Base-by-base conservation (phyloP, 1,139 yeast species). In the Komagataea norvegica region DNA sequence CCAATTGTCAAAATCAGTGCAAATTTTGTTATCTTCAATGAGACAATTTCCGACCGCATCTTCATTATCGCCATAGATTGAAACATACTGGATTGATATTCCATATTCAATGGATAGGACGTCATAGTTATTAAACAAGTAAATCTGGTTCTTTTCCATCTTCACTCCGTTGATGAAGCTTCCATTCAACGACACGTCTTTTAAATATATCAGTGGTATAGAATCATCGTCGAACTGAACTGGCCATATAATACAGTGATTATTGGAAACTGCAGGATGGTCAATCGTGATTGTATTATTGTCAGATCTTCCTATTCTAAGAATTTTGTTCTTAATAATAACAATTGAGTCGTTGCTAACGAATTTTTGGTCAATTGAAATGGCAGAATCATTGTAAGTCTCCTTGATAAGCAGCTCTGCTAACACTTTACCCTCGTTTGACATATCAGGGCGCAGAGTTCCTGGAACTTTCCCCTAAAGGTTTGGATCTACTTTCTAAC, bases 181-280 rank as follows among this genome's bases (percentile, higher is more conserved):
- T 2, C 83, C 83, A 56, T 79, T 79, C 30, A 69, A 53, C 3
- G 85, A 76, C 1, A 56, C 42, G 47, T 78, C 84, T 43, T 67
- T 67, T 15, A 79, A 47, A 48, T 78, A 79, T n/a, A 69, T 65
- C 44, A 74, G 49, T 0, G 79, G 76, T 1, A 64, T 50, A 5
- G 70, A 63, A 6, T 60, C 56, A 0, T 65, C 64, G 48, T 78
- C 83, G 49, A 79, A 79, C 31, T 67, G 55, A 2, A 72, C 63
- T 1, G 62, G 57, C 77, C 79, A 75, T 8, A 76, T 46, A 11
- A 59, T 48, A 40, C 72, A 72, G 48, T 76, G 81, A 1, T 55
- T 41, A 10, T 60, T 55, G 1, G 79, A 73, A 2, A 72, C 57
- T 3, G 65, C 57, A 1, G 59, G 56, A 32, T 67, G 60, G 5